Conservation (phyloP, 306 rosid genomes). For the Boehmeria nivea region DNA sequence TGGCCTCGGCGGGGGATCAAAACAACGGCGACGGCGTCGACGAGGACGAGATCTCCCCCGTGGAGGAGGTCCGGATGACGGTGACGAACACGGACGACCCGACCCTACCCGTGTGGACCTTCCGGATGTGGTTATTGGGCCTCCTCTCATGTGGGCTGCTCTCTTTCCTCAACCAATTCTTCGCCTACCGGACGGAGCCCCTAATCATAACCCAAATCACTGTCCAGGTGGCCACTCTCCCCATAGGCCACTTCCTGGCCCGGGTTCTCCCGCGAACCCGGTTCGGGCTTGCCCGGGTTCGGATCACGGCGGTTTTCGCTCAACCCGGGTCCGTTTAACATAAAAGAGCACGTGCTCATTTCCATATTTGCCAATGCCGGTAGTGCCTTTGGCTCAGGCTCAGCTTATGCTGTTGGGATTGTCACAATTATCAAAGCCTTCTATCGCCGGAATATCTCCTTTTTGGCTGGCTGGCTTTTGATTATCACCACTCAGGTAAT, state of each 20-base stretch:
- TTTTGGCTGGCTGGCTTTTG: conserved; percentile 59
- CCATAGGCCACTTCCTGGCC: conserved; percentile 63
- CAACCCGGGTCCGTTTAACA: conserved; percentile 74
- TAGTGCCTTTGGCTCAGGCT: conserved; percentile 52
- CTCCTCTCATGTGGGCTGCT: conserved; percentile 48
- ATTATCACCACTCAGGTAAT: conserved; percentile 58
- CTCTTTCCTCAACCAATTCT: conserved; percentile 68
- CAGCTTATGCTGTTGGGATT: conserved; percentile 56
- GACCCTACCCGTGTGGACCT: conserved; percentile 64
- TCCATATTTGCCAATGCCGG: conserved; percentile 76
- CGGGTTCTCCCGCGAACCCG: conserved; percentile 32
- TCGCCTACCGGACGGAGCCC: conserved; percentile 59
- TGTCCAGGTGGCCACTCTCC: conserved; percentile 54
- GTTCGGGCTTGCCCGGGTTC: conserved; percentile 40
- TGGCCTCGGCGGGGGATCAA: not conserved
- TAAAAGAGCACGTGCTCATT: conserved; percentile 69
- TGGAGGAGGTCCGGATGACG: conserved; percentile 61
- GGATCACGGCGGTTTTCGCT: conserved; percentile 30
- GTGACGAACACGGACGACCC: conserved; percentile 61
- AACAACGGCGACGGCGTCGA: not conserved
- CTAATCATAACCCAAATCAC: conserved; percentile 58
- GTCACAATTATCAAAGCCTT: conserved; percentile 56
- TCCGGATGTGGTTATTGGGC: conserved; percentile 78
- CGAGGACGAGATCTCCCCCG: conserved; percentile 45
- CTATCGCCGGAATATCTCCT: conserved; percentile 43